Base-by-base conservation (phyloP, 2,329 filamentous ascomycete genomes). In the Byssothecium circinans region DNA sequence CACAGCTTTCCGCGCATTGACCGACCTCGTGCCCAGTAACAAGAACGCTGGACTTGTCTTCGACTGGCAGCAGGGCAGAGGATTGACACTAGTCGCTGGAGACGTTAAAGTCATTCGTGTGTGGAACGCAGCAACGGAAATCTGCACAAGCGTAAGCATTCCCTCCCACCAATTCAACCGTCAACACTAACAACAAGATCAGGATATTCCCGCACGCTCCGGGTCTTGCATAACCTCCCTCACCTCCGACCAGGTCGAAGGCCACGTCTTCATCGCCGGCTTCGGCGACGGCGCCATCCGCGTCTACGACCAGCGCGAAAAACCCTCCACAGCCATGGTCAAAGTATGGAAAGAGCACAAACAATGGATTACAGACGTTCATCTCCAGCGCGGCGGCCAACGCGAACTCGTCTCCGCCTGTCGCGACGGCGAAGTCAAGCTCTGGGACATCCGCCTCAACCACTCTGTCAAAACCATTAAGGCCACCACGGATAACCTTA, bases 21-120 rank as follows among this genome's bases (percentile, higher is more conserved):
- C 90, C 11, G 90, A 99, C 72, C 87, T 97, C 67, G 88, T 97
- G 5, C 90, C 91, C 3, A 95, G 89, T 69, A 96, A 92, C 62
- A 87, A 91, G 64, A 95, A 96, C 69, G 91, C 91, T 1, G 94
- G 94, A 18, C 87, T 99, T 73, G 92, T 97, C 20, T 95, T 97
- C 67, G 92, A 99, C 70, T 99, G 94, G 94, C 92, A 97, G 69
- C 94, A 99, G 74, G 91, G 95, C n/a, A 89, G 90, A 58, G 94
- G 94, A 7, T 89, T 90, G 51, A 86, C 95, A 7, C 80, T 99
- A n/a, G 94, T 97, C 25, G 94, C 94, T 10, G 94, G 94, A 36
- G 94, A 99, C 68, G 90, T 96, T 44, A 89, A 94, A 48, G 89
- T 96, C 27, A 96, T 99, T 60, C 83, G 91, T 29, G 89, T 97